Base-by-base conservation (phyloP, 768 basidiomycete genomes). In the Boletus rubropictus region DNA sequence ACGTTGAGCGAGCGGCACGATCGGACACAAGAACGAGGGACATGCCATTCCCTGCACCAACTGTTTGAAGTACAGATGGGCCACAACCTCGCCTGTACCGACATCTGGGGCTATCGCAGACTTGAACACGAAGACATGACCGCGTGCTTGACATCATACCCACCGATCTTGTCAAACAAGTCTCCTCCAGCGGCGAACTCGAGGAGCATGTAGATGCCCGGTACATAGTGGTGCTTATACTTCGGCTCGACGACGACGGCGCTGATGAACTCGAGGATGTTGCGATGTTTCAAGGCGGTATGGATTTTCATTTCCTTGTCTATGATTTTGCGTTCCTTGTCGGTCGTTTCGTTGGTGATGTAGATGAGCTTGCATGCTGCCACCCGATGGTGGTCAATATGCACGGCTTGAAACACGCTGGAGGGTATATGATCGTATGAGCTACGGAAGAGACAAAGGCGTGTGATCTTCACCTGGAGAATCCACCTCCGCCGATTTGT, bases 101-200 rank as follows among this genome's bases (percentile, higher is more conserved):
- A 89, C 74, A 64, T 98, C 90, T 1, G 96, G 93, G 3, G 85
- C 96, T 98, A 55, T 29, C 32, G 22, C 28, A 48, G 18, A 46
- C 32, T 31, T 42, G 21, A 48, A 36, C 7, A 14, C 2, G 35
- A 40, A 29, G 37, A 28, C 43, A 36, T 20, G 18, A 25, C 17
- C 3, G 35, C 7, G 11, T 28, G 42, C 1, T 27, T 9, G 18
- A 39, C 1, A 34, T 39, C 11, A 54, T 41, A 65, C 86, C 35
- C 59, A 95, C 95, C 89, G 42, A 99, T 99, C 73, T 97, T 99
- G 67, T 99, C 96, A 64, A 99, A 99, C 27, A 99, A 69, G 66
- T 98, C 96, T 0, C 96, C 96, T 18, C 93, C 94, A 1, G 82
- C 82, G 0, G 95, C 96, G 28, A 95, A 71, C 64, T 98, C 96